Evolutionary conservation across 1,284 basidiomycete genomes (phyloP).

Genomic region (Malassezia arunalokei): DNA sequence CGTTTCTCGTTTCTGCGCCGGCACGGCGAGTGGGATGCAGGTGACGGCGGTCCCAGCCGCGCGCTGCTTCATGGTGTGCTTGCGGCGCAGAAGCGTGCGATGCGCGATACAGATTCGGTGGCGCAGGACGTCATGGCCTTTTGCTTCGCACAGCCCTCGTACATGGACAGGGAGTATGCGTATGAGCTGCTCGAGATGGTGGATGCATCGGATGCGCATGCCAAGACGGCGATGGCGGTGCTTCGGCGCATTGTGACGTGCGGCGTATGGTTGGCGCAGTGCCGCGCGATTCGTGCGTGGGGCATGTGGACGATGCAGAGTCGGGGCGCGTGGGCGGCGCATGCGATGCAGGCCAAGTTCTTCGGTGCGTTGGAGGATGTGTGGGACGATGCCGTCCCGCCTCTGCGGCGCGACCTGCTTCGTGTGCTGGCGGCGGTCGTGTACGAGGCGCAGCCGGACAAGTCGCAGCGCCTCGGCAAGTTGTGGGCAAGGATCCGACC

Average conservation of each 20-base stretch:
- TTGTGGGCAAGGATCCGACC: constrained; percentile 12
- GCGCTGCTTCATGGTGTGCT: too few relatives aligned
- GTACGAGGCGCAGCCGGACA: background rate
- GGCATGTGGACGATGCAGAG: constrained; percentile 9
- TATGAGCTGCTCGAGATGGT: constrained; percentile 9
- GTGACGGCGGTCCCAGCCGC: too few relatives aligned
- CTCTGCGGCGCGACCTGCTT: constrained; percentile 4
- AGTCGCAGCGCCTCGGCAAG: background rate
- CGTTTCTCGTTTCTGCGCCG: too few relatives aligned
- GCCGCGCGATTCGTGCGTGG: constrained; percentile 13
- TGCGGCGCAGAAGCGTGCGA: too few relatives aligned
- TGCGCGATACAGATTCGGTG: background rate
- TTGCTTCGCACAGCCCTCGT: background rate
- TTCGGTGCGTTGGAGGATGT: constrained; percentile 1
- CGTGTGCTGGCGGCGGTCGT: constrained; percentile 5
- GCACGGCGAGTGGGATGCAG: too few relatives aligned
- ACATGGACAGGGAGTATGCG: constrained; percentile 6
- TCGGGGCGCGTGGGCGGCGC: background rate
- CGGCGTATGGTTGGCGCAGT: background rate
- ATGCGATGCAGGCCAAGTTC: background rate
- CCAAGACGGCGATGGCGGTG: constrained; percentile 7
- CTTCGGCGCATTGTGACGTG: background rate
- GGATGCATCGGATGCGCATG: background rate
- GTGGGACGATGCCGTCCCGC: background rate
- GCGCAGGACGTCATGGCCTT: background rate